Evolutionary conservation across 176 grass and related monocot species (phyloP).

Genomic region (Aegilops umbellulata): DNA sequence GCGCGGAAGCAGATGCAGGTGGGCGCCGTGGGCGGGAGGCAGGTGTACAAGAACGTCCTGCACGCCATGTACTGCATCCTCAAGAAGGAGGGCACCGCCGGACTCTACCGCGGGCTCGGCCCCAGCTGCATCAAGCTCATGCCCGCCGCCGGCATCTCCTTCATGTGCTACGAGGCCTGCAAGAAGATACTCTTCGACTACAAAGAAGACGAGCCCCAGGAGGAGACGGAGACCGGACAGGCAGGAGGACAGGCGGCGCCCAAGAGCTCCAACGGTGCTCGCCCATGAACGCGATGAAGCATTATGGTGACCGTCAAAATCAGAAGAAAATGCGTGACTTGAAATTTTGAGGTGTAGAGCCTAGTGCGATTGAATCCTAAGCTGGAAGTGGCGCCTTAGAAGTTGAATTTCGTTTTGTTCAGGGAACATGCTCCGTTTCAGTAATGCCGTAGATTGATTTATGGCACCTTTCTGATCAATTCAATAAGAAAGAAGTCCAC

Average conservation of each 20-base stretch:
- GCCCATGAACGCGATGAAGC: neutral
- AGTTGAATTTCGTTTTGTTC: neutral
- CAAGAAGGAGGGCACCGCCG: slow-evolving; percentile 50
- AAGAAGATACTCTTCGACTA: slow-evolving; percentile 76
- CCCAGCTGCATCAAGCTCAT: slow-evolving; percentile 90
- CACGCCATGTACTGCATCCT: slow-evolving; percentile 80
- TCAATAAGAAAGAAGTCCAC: neutral
- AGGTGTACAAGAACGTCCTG: slow-evolving; percentile 68
- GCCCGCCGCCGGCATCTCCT: slow-evolving; percentile 83
- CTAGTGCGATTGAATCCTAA: neutral
- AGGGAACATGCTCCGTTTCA: neutral
- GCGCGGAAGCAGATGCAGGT: slow-evolving; percentile 87
- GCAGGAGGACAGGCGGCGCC: neutral
- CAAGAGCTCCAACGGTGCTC: neutral
- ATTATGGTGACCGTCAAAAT: neutral
- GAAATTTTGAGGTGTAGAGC: neutral
- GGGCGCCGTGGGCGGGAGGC: slow-evolving; percentile 65
- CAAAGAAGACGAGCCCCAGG: slow-evolving; percentile 21
- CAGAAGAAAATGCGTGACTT: neutral
- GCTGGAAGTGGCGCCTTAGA: neutral
- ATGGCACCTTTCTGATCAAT: neutral
- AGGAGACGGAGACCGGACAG: neutral
- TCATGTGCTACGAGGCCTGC: slow-evolving; percentile 92
- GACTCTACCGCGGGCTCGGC: slow-evolving; percentile 73
- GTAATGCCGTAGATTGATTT: neutral